A percentile compares a stretch with the other conserved stretches of the same genome.
Conservation (phyloP, 169 alveolate species). For the Eimeria acervulina region DNA sequence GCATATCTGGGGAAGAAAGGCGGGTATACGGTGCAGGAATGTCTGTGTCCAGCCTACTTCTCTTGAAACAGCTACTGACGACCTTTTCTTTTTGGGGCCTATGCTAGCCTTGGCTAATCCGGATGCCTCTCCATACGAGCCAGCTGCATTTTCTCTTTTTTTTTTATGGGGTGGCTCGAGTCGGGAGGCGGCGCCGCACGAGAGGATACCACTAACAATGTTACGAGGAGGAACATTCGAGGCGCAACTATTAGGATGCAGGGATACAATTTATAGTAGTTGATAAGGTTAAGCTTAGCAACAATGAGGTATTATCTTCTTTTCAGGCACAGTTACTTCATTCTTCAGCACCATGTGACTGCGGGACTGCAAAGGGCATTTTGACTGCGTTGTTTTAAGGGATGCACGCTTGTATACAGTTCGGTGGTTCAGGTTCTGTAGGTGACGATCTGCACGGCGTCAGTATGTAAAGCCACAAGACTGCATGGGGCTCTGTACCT, state of each 20-base stretch:
- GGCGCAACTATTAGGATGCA: not conserved
- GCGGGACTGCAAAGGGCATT: not conserved
- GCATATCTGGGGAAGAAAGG: not conserved
- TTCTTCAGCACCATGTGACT: not conserved
- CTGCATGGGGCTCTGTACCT: not conserved
- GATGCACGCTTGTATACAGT: not conserved
- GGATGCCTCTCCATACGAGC: not conserved
- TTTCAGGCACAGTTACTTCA: not conserved
- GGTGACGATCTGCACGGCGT: not conserved
- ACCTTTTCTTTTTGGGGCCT: not conserved
- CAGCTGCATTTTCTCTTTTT: slow-evolving; percentile 8
- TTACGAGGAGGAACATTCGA: not conserved
- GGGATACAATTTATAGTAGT: not conserved
- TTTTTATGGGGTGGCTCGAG: not conserved
- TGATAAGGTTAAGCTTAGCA: not conserved
- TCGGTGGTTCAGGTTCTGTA: not conserved
- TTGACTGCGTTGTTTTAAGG: not conserved
- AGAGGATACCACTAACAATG: not conserved
- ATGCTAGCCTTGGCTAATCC: not conserved
- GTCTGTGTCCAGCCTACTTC: not conserved
- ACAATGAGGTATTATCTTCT: not conserved
- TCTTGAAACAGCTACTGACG: slow-evolving; percentile 3
- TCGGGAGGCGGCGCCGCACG: not conserved
- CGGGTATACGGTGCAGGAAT: not conserved
- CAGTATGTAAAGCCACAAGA: too few species aligned